A percentile compares a stretch with the other conserved stretches of the same genome.
These are phyloP conservation scores for Hawksworthiomyces lignivorus DNA, from an alignment of 2,329 filamentous ascomycete genomes.

Conservation along the genomic window DNA sequence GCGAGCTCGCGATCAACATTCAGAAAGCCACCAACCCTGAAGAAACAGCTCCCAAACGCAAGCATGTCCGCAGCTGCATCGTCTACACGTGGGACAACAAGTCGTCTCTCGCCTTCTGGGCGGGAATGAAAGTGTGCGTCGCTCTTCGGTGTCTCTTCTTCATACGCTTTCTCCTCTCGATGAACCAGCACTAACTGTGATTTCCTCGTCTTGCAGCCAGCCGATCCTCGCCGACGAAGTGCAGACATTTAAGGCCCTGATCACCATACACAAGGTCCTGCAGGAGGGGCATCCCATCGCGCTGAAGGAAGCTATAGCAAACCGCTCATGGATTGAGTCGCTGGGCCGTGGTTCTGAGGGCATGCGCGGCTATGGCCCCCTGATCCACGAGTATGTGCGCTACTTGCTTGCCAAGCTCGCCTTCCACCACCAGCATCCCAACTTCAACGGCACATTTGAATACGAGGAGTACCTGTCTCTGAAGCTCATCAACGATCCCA, in stretches of 20 bases:
- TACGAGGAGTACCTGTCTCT: conserved; percentile 98
- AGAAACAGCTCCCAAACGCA: conserved; percentile 64
- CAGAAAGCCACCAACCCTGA: conserved; percentile 62
- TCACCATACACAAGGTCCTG: conserved; percentile 93
- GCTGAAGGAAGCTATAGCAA: conserved; percentile 79
- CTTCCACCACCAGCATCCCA: conserved; percentile 95
- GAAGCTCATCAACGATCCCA: conserved; percentile 96
- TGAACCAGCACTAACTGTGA: not conserved
- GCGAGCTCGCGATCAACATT: conserved; percentile 62
- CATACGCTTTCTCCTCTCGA: too few species aligned
- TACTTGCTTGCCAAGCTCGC: conserved; percentile 88
- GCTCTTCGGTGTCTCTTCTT: too few species aligned
- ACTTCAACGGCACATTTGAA: conserved; percentile 98
- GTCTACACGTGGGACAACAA: conserved; percentile 99
- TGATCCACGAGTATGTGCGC: conserved; percentile 95
- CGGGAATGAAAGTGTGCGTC: conserved; percentile 86
- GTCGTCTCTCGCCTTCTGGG: conserved; percentile 90
- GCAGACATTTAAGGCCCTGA: conserved; percentile 97
- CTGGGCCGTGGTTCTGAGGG: conserved; percentile 83
- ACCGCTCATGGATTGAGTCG: conserved; percentile 87
- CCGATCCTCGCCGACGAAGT: conserved; percentile 98
- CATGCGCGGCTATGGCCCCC: conserved; percentile 77
- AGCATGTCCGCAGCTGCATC: conserved; percentile 96
- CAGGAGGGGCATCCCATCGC: conserved; percentile 91
- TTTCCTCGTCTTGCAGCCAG: conserved; percentile 50